Base-by-base conservation (phyloP, 352 stramenopile genomes). In the Pythium vanterpoolii region DNA sequence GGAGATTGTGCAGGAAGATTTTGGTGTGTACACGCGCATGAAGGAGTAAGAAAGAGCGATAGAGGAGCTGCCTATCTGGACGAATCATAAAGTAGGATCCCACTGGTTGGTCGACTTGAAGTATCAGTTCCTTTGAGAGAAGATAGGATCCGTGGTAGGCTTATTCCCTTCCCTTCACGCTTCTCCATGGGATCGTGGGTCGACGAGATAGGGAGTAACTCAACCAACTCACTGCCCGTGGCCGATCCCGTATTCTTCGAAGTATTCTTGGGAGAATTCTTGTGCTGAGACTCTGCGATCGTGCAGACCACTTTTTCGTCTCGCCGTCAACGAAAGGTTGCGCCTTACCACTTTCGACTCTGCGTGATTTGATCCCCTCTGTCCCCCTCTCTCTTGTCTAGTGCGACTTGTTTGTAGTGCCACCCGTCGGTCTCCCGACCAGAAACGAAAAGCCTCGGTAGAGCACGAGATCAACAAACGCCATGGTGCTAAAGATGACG, bases 1-100 rank as follows among this genome's bases (percentile, higher is more conserved):
- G 36, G 68, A 76, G 56, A 55, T 73, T 50, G 72, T 87, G 1
- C 75, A 89, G 56, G 75, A 77, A 21, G 69, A 69, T 34, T 87
- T 72, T 42, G 72, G 77, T 40, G 59, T 87, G 36, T 84, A 84
- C 60, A 69, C 45, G 45, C 58, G 51, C 18, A 0, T n/a, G 19
- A 61, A 55, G 33, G 47, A 56, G 24, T 68, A 61, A 16, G 38
- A 3, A 23, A 23, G 14, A 44, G 23, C 38, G 33, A 39, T 39
- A 39, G 33, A 39, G 33, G 44, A 51, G 11, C 44, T 13, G 33
- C 23, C 44, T 10, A n/a, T n/a, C n/a, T n/a, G n/a, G n/a, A n/a
- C n/a, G n/a, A n/a, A n/a, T n/a, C n/a, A n/a, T n/a, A n/a, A n/a
- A n/a, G n/a, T n/a, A n/a, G n/a, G n/a, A n/a, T n/a, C n/a, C n/a